A percentile compares a stretch with the other conserved stretches of the same genome.
Evolutionary conservation across 2,329 filamentous ascomycete genomes (phyloP).

Genomic region (Ceratocystis cubensis): DNA sequence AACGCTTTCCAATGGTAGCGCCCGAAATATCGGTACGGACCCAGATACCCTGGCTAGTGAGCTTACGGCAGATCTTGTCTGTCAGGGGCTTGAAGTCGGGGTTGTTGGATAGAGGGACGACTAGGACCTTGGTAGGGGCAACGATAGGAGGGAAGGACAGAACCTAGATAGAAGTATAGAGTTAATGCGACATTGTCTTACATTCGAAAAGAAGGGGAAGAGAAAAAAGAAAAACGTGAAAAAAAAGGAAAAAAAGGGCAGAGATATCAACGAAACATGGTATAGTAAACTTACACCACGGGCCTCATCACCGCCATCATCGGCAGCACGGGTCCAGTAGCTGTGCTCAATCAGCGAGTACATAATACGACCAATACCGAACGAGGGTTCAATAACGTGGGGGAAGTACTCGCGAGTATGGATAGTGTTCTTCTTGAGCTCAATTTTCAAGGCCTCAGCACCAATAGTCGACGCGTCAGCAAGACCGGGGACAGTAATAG

Average conservation of each 20-base stretch:
- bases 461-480: slow-evolving; percentile 60
- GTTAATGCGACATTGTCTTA: slow-evolving; percentile 26
- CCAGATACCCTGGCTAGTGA: slow-evolving; percentile 59
- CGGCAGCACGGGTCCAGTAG: slow-evolving; percentile 73
- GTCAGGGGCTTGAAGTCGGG: slow-evolving; percentile 59
- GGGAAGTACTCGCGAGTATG: slow-evolving; percentile 82
- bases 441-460: slow-evolving; percentile 69
- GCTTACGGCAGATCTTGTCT: slow-evolving; percentile 51
- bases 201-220: neutral
- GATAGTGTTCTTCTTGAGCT: slow-evolving; percentile 70
- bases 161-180: slow-evolving; percentile 25
- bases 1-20: slow-evolving; percentile 78
- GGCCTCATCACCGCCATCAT: slow-evolving; percentile 62
- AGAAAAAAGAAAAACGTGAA: neutral
- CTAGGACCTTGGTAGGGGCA: slow-evolving; percentile 74
- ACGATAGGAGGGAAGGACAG: slow-evolving; percentile 41
- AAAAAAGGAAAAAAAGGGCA: neutral
- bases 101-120: slow-evolving; percentile 69
- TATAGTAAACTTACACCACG: slow-evolving; percentile 56
- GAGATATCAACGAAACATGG: neutral
- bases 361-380: slow-evolving; percentile 81
- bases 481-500: slow-evolving; percentile 57
- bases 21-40: slow-evolving; percentile 71
- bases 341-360: slow-evolving; percentile 86
- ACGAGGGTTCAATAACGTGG: slow-evolving; percentile 87